Evolutionary conservation across 495 filamentous ascomycete genomes (phyloP).

Genomic region (Neurospora discreta): DNA sequence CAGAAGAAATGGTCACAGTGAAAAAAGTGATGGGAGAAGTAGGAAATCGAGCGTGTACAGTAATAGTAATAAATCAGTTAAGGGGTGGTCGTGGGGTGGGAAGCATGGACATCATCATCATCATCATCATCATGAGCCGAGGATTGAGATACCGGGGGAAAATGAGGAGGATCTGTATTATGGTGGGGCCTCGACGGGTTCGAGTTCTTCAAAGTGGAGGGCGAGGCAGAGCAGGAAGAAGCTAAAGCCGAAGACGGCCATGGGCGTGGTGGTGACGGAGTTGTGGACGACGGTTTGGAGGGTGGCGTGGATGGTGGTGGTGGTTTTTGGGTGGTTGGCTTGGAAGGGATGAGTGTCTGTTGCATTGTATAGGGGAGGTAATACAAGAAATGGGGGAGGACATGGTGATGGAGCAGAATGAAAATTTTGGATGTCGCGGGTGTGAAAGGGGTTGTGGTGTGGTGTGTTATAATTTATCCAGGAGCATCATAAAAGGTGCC

Average conservation of each 20-base stretch:
- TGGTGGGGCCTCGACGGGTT: constrained; percentile 4
- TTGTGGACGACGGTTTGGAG: constrained; percentile 36
- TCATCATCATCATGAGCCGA: constrained; percentile 19
- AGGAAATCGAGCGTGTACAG: neutral
- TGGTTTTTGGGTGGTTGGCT: constrained; percentile 29
- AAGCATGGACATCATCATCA: constrained; percentile 2
- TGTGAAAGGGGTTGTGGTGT: neutral
- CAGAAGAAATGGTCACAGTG: neutral
- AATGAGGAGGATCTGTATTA: constrained; percentile 22
- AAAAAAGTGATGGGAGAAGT: constrained; percentile 1
- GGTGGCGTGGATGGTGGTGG: constrained; percentile 34
- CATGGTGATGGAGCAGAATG: neutral
- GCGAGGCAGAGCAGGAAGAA: constrained; percentile 8
- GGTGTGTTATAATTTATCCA: neutral
- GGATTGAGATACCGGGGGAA: constrained; percentile 32
- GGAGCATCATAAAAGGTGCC: neutral
- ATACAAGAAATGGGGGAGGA: neutral
- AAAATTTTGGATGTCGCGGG: neutral
- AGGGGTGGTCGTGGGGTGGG: neutral
- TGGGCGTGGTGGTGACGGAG: constrained; percentile 24
- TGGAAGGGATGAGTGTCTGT: constrained; percentile 22
- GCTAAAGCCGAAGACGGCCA: constrained; percentile 4
- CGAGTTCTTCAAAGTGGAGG: constrained; percentile 15
- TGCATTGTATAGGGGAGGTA: neutral
- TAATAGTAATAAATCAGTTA: neutral